phyloP scores from a whole-genome alignment of 495 filamentous ascomycete species.

The Pyrenula massariospora region DNA sequence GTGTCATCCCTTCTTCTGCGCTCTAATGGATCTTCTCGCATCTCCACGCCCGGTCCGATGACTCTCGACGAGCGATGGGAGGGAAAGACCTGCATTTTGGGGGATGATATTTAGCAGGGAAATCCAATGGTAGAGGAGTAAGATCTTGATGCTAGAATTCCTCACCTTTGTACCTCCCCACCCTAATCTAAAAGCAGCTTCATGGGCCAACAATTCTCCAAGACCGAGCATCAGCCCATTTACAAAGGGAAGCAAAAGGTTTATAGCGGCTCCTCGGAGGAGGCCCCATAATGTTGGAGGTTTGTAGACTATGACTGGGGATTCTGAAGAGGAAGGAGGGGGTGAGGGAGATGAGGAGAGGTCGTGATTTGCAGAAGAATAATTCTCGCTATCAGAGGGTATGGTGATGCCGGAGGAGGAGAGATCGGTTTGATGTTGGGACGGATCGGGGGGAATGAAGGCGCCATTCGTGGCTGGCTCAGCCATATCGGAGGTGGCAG shows the following conservation, averaged over 20 bases:
- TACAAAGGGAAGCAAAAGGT: conserved; percentile 85
- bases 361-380: conserved; percentile 58
- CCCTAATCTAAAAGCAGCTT: conserved; percentile 81
- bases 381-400: conserved; percentile 82
- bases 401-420: conserved; percentile 76
- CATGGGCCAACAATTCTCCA: conserved; percentile 91
- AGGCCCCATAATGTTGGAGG: conserved; percentile 79
- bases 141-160: conserved; percentile 1
- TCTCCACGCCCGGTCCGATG: conserved; percentile 57
- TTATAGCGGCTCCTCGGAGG: conserved; percentile 83
- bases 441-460: conserved; percentile 3
- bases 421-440: conserved; percentile 40
- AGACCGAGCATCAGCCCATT: conserved; percentile 98
- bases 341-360: conserved; percentile 44
- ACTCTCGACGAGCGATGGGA: conserved; percentile 40
- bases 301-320: conserved; percentile 77
- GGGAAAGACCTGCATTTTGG: conserved; percentile 55
- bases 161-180: conserved; percentile 89
- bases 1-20: conserved; percentile 26
- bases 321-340: conserved; percentile 51
- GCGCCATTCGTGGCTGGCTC: conserved; percentile 1
- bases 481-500: not conserved
- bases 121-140: not conserved
- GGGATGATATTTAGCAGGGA: not conserved
- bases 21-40: conserved; percentile 41